Evolutionary conservation across 1,139 yeast species (phyloP), one percentile per base, ranked within the genome.

Genomic region (Zygoascus meyerae): DNA sequence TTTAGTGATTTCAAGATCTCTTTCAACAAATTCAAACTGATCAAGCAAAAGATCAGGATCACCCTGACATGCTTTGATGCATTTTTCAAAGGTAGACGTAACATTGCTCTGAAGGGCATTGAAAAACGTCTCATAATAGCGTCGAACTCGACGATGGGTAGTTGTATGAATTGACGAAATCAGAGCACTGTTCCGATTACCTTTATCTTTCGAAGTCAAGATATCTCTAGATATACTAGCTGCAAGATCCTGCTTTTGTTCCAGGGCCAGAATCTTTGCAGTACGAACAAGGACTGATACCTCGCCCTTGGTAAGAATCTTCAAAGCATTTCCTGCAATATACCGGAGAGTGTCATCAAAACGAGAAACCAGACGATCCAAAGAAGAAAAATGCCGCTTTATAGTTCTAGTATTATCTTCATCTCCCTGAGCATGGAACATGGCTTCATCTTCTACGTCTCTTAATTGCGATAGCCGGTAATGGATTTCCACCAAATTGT

Each of bases 21-120:
- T 83, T 62, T 84, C 89, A 15, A 90, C 75, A 94, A 97, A 90
- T 48, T 81, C 83, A 45, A 90, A 68, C 52, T 84, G 81, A 36
- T 83, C 83, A 52, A 84, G 73, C 1, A 90, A 79, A 16, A 72
- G 74, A 63, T 79, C 78, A 4, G 60, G 55, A 15, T 76, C 79
- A 10, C 75, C 69, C 2, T 69, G 62, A 57, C 75, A 83, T 46
- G 83, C 80, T 43, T 78, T 67, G 55, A 71, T 64, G 59, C 92
- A 86, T 51, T 80, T 80, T 39, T 73, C 70, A 65, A 86, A 89
- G 14, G 83, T 81, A 15, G 80, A 86, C 32, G 68, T 70, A 14
- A 90, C 75, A 14, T 84, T 74, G 44, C 73, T 75, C 57, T 79
- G 77, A 39, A 89, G 69, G 48, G 78, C 77, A 32, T 74, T 74